phyloP scores from a whole-genome alignment of 2,329 filamentous ascomycete genomes.

The Ascochyta viciae-villosae region DNA sequence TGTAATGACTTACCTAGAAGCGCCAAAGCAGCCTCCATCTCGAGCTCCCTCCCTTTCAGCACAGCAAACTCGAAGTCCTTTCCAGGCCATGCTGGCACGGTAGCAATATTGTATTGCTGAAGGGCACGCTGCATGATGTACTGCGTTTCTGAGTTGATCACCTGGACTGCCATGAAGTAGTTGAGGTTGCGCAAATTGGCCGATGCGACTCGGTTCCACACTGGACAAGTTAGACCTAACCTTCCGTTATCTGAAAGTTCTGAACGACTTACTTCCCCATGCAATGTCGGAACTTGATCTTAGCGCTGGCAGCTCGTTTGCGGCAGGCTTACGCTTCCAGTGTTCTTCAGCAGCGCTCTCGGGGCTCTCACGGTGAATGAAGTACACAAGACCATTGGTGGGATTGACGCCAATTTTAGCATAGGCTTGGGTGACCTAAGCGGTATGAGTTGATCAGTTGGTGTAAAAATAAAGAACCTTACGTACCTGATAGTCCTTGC shows the following conservation, averaged over 20 bases:
- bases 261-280: conserved; percentile 12
- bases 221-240: not conserved
- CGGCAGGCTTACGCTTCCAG: not conserved
- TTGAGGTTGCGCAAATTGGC: conserved; percentile 4
- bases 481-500: conserved; percentile 12
- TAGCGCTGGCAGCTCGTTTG: conserved; percentile 9
- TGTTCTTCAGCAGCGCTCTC: conserved; percentile 1
- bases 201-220: conserved; percentile 14
- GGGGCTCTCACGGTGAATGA: conserved; percentile 13
- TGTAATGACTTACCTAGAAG: conserved; percentile 2
- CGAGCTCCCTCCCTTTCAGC: not conserved
- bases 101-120: not conserved
- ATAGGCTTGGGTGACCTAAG: conserved; percentile 15
- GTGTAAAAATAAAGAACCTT: not conserved
- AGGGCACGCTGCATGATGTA: conserved; percentile 1
- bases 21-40: conserved; percentile 8
- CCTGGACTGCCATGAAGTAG: conserved; percentile 10
- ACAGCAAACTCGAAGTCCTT: conserved; percentile 8
- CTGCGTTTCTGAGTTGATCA: conserved; percentile 10
- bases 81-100: conserved; percentile 5
- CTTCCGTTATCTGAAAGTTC: not conserved
- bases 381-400: conserved; percentile 17
- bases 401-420: conserved; percentile 16
- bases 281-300: conserved; percentile 21
- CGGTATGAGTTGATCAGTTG: not conserved